Evolutionary conservation across 106 monocot species (phyloP), one percentile per base, ranked within the genome.

Genomic region (Phalaenopsis aphrodite): DNA sequence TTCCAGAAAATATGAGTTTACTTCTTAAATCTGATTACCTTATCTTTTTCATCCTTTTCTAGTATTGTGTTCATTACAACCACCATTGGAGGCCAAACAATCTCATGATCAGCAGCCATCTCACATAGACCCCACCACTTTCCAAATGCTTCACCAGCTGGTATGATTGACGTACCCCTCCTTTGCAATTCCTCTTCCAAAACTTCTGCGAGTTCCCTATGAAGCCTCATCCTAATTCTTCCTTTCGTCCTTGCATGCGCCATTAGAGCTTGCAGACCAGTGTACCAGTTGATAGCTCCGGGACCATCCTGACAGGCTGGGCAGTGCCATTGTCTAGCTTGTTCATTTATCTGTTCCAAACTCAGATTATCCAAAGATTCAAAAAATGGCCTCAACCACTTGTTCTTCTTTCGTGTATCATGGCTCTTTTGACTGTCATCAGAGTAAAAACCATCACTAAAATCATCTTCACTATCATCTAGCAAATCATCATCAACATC

Each of bases 41-140:
- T 91, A 12, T 91, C 91, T 83, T 89, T 84, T 5, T 92, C 92
- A 81, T 90, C 92, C 78, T 88, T 43, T 38, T 90, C 92, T 21
- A 94, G 86, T 48, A 82, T 16, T 11, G 94, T 94, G 75, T 94
- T 94, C 92, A 90, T 92, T 36, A 94, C 77, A 49, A 92, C 79
- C n/a, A 92, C 94, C 90, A 92, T 94, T 43, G 94, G 94, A 82
- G 94, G 94, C 94, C 94, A 94, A 37, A 94, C 88, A 42, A 94
- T 90, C 55, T 90, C 89, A 84, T 79, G 81, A 79, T 94, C 92
- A 36, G 64, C 75, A 15, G 84, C 77, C 45, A 84, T 83, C 42
- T 85, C 88, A 8, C 75, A 77, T 15, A 94, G 83, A 41, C 94
- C 94, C 67, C 85, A 87, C 94, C 94, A 94, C 75, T 92, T 88